phyloP scores from a whole-genome alignment of 306 rosid species.

The Malus sieversii region DNA sequence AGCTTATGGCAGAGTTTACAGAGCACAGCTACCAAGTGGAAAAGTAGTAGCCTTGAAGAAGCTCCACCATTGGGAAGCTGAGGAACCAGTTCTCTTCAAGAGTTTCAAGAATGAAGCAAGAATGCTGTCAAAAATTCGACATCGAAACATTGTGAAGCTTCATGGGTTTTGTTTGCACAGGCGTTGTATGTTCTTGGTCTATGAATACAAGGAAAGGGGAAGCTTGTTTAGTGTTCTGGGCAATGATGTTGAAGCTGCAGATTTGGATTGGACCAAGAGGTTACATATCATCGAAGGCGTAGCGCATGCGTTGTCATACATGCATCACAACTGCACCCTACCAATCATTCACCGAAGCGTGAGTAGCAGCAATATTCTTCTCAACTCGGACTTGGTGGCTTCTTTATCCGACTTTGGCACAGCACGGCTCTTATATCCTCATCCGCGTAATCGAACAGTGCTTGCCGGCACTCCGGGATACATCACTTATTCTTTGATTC shows the following conservation, averaged over 20 bases:
- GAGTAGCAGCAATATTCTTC: background rate
- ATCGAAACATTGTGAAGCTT: slow-evolving; percentile 25
- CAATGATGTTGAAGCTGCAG: slow-evolving; percentile 12
- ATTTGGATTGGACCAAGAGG: slow-evolving; percentile 17
- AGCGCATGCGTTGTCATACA: slow-evolving; percentile 21
- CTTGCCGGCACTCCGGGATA: background rate
- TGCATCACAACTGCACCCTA: slow-evolving; percentile 22
- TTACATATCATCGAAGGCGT: slow-evolving; percentile 1
- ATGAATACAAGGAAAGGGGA: slow-evolving; percentile 26
- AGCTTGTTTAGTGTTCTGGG: slow-evolving; percentile 18
- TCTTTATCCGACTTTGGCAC: background rate
- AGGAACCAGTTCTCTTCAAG: slow-evolving; percentile 1
- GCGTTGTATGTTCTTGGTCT: slow-evolving; percentile 24
- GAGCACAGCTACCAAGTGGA: slow-evolving; percentile 22
- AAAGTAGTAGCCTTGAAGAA: slow-evolving; percentile 24
- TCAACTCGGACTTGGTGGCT: background rate
- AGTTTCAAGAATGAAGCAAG: slow-evolving; percentile 19
- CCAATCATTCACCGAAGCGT: slow-evolving; percentile 5
- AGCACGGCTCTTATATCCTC: background rate
- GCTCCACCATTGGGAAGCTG: slow-evolving; percentile 14
- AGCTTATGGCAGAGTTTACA: slow-evolving; percentile 13
- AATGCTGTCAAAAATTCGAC: slow-evolving; percentile 14
- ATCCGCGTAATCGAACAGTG: background rate
- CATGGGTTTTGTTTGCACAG: slow-evolving; percentile 20
- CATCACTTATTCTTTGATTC: background rate